phyloP scores from a whole-genome alignment of 352 stramenopile species.

The Phytopythium mirpurense region DNA sequence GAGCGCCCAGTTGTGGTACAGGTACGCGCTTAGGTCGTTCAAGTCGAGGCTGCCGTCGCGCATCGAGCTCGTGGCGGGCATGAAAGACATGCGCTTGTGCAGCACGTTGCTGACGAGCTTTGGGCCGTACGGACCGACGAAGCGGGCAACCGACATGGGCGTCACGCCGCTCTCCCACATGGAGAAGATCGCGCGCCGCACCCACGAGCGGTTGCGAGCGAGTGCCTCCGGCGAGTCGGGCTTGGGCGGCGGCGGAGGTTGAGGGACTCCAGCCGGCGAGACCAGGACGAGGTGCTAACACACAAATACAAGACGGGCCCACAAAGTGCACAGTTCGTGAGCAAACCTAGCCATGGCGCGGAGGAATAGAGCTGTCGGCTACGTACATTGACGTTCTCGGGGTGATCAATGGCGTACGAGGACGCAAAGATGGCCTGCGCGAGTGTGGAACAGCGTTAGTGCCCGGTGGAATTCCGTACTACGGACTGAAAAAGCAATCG shows the following conservation, averaged over 20 bases:
- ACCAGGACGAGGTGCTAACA: constrained; percentile 66
- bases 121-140: constrained; percentile 71
- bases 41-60: constrained; percentile 59
- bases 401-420: constrained; percentile 59
- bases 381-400: constrained; percentile 56
- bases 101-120: constrained; percentile 70
- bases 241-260: constrained; percentile 39
- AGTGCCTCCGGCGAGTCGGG: constrained; percentile 29
- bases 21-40: constrained; percentile 62
- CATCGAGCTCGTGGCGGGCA: constrained; percentile 63
- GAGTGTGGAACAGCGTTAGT: no score
- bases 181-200: constrained; percentile 40
- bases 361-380: background rate
- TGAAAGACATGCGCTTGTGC: constrained; percentile 63
- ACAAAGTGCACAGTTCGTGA: constrained; percentile 1
- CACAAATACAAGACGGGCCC: background rate
- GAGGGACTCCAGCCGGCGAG: constrained; percentile 65
- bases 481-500: no score
- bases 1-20: constrained; percentile 85
- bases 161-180: constrained; percentile 69
- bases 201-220: constrained; percentile 39
- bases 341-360: background rate
- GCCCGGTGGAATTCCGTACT: no score
- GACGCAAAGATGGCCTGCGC: constrained; percentile 76
- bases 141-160: constrained; percentile 67